Percentiles rank a stretch among this genome's conserved stretches.
Conservation (phyloP, 2,329 filamentous ascomycete species). For the Knoxdaviesia proteae region DNA sequence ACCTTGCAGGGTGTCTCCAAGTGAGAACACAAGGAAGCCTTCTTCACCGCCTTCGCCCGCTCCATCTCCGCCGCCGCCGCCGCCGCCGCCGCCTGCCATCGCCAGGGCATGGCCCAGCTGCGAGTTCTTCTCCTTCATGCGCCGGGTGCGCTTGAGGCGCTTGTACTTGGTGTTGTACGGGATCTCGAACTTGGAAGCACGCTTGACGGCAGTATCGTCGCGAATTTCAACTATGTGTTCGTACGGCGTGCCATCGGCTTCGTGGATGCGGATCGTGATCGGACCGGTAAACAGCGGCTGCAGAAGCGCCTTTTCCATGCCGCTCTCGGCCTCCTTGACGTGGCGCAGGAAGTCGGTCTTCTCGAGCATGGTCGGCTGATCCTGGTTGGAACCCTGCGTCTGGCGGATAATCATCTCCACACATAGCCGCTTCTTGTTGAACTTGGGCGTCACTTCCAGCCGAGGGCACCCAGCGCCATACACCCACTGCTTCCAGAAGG, state of each 20-base stretch:
- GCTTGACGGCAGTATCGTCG: conserved; percentile 47
- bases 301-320: conserved; percentile 45
- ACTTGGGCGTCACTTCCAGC: conserved; percentile 69
- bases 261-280: conserved; percentile 95
- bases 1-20: conserved; percentile 75
- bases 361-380: conserved; percentile 26
- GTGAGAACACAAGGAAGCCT: conserved; percentile 61
- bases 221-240: conserved; percentile 95
- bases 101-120: conserved; percentile 35
- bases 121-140: conserved; percentile 49
- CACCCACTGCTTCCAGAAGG: conserved; percentile 90
- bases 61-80: no score
- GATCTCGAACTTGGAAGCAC: conserved; percentile 64
- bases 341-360: conserved; percentile 66
- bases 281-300: conserved; percentile 80
- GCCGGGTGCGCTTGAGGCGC: conserved; percentile 69
- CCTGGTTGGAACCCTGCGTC: conserved; percentile 23
- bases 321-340: conserved; percentile 56
- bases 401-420: conserved; percentile 84
- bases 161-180: conserved; percentile 99
- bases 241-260: conserved; percentile 93
- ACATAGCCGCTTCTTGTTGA: conserved; percentile 94
- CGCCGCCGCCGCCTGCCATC: conserved; percentile 23
- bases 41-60: conserved; percentile 29
- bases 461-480: conserved; percentile 71